A percentile compares a stretch with the other conserved stretches of the same genome.
Conservation (phyloP, 495 filamentous ascomycete species). For the Durotheca rogersii region DNA sequence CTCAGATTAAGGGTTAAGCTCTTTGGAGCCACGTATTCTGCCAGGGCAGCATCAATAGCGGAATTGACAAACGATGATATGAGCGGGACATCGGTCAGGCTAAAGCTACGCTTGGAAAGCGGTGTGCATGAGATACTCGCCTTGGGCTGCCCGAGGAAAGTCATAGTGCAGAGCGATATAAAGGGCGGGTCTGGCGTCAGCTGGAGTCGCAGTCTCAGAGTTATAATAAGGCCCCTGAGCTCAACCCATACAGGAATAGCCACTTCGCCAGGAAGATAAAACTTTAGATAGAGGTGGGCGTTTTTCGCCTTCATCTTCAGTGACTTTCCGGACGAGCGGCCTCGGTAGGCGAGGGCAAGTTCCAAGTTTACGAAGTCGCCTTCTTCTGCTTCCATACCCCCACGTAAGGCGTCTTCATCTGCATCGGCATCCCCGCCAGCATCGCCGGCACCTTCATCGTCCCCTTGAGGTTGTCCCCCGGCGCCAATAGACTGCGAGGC, state of each 20-base stretch:
- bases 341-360: constrained; percentile 67
- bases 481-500: constrained; percentile 57
- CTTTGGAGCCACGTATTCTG: constrained; percentile 73
- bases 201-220: constrained; percentile 64
- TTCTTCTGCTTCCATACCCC: constrained; percentile 72
- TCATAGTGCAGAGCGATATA: constrained; percentile 66
- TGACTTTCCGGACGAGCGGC: constrained; percentile 54
- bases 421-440: no score
- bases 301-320: constrained; percentile 64
- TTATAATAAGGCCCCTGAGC: constrained; percentile 64
- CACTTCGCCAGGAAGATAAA: constrained; percentile 62
- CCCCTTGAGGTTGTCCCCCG: constrained; percentile 51
- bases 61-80: constrained; percentile 73
- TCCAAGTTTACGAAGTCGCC: constrained; percentile 74
- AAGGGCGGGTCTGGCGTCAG: constrained; percentile 72
- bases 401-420: constrained; percentile 52
- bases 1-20: constrained; percentile 69
- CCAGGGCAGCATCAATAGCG: constrained; percentile 67
- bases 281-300: constrained; percentile 66
- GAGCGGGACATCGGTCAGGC: constrained; percentile 70
- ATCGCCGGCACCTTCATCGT: constrained; percentile 32
- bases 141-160: constrained; percentile 73
- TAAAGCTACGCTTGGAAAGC: constrained; percentile 62
- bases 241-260: constrained; percentile 72
- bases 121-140: constrained; percentile 69